Percentiles rank a stretch among this genome's conserved stretches.
phyloP scores from a whole-genome alignment of 169 alveolate genomes.

The Miamiensis avidus region DNA sequence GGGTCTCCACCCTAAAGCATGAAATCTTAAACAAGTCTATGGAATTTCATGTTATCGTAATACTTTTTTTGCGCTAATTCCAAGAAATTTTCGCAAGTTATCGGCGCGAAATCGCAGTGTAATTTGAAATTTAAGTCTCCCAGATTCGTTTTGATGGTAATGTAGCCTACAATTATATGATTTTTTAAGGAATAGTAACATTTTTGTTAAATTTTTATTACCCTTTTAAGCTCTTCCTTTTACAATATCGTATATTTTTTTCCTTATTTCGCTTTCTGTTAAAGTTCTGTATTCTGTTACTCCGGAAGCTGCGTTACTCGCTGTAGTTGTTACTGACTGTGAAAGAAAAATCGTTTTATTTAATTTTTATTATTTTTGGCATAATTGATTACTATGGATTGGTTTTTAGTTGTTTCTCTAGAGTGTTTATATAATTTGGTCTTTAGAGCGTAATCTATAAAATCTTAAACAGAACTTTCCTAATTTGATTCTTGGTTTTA shows the following conservation, averaged over 20 bases:
- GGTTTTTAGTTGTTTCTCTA: conserved; percentile 43
- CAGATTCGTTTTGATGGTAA: conserved; percentile 51
- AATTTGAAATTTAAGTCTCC: conserved; percentile 56
- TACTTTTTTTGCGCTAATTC: conserved; percentile 73
- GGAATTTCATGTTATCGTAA: conserved; percentile 63
- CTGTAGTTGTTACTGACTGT: conserved; percentile 50
- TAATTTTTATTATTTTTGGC: no score
- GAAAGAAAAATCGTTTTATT: conserved; percentile 22
- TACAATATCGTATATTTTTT: conserved; percentile 50
- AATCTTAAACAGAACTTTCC: conserved; percentile 29
- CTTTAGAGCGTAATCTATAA: conserved; percentile 19
- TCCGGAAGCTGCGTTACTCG: conserved; percentile 35
- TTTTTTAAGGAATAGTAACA: background rate
- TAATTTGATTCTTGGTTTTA: conserved; percentile 10
- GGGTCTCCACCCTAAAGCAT: conserved; percentile 85
- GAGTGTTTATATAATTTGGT: conserved; percentile 32
- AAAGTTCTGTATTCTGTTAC: conserved; percentile 45
- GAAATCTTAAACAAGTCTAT: conserved; percentile 64
- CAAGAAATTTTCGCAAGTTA: conserved; percentile 77
- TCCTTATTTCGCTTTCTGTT: conserved; percentile 67
- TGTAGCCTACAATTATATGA: conserved; percentile 54
- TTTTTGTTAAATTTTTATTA: no score
- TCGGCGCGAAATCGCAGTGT: conserved; percentile 65
- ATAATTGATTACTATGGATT: background rate
- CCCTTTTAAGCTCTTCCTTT: background rate